These are phyloP conservation scores for Golubevia pallescens DNA, from an alignment of 1,284 basidiomycete genomes.

Conservation along the genomic window DNA sequence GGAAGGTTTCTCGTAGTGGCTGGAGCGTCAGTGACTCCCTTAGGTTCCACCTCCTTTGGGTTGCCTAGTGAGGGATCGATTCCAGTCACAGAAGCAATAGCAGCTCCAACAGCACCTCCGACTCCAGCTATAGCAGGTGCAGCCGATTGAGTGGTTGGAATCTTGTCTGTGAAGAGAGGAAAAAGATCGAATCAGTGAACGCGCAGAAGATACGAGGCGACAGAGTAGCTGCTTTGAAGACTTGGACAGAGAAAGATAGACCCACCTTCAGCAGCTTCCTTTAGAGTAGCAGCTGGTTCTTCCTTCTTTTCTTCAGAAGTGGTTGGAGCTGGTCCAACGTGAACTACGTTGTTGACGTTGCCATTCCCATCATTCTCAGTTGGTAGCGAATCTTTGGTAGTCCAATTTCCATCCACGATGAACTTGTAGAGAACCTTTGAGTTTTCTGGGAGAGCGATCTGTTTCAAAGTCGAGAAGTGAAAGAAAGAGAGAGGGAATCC, in stretches of 20 bases:
- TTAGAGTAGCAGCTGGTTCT: slow-evolving; percentile 7
- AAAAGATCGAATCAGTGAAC: slow-evolving; percentile 8
- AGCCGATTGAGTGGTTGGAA: background rate
- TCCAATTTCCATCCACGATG: slow-evolving; percentile 77
- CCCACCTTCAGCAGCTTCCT: slow-evolving; percentile 11
- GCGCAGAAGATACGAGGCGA: slow-evolving; percentile 6
- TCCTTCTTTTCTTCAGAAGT: slow-evolving; percentile 11
- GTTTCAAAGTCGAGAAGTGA: too few species aligned
- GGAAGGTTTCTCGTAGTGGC: background rate
- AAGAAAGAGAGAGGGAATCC: too few species aligned
- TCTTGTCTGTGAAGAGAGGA: slow-evolving; percentile 10
- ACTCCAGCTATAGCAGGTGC: slow-evolving; percentile 5
- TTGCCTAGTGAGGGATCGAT: slow-evolving; percentile 8
- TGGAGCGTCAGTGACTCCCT: background rate
- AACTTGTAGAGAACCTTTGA: slow-evolving; percentile 76
- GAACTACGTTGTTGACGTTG: slow-evolving; percentile 77
- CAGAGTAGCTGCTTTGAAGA: slow-evolving; percentile 6
- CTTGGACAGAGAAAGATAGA: slow-evolving; percentile 11
- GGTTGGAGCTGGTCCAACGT: slow-evolving; percentile 60
- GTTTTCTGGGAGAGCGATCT: slow-evolving; percentile 75
- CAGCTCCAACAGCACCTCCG: slow-evolving; percentile 16
- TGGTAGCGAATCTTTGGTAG: slow-evolving; percentile 69
- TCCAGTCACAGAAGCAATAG: slow-evolving; percentile 16
- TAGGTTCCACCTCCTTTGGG: background rate
- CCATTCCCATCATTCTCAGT: slow-evolving; percentile 72